Conservation (phyloP, 2,329 filamentous ascomycete species). For the Escovopsis weberi region DNA sequence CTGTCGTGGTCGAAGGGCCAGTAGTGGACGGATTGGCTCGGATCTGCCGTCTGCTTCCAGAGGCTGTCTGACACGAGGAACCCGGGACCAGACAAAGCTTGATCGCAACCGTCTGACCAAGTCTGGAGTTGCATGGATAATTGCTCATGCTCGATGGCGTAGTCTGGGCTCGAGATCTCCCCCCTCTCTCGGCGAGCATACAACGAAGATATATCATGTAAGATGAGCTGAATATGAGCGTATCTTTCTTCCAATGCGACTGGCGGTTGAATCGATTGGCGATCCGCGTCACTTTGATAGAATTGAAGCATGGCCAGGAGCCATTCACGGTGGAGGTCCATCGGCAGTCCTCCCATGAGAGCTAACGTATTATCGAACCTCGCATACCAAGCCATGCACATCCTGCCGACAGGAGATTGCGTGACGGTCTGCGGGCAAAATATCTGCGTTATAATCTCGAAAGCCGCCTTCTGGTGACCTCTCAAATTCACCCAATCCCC, state of each 20-base stretch:
- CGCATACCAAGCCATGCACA: conserved; percentile 76
- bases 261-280: conserved; percentile 46
- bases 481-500: conserved; percentile 92
- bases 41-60: conserved; percentile 33
- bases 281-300: conserved; percentile 42
- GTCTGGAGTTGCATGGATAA: conserved; percentile 32
- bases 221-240: conserved; percentile 54
- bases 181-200: conserved; percentile 54
- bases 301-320: conserved; percentile 51
- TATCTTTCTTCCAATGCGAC: conserved; percentile 55
- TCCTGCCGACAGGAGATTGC: conserved; percentile 53
- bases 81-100: conserved; percentile 43
- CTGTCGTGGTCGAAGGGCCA: conserved; percentile 49
- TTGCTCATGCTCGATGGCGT: conserved; percentile 43
- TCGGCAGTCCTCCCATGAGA: conserved; percentile 65
- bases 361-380: conserved; percentile 78
- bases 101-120: conserved; percentile 44
- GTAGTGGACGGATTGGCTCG: conserved; percentile 52
- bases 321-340: conserved; percentile 65
- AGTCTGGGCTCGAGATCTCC: conserved; percentile 50
- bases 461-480: conserved; percentile 82
- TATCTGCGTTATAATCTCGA: conserved; percentile 62
- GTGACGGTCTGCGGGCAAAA: conserved; percentile 65
- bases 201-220: conserved; percentile 65
- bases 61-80: conserved; percentile 52